Percentiles rank a stretch among this genome's conserved stretches.
These are phyloP conservation scores for Russula vinacea DNA, from an alignment of 768 basidiomycete species.

Conservation along the genomic window DNA sequence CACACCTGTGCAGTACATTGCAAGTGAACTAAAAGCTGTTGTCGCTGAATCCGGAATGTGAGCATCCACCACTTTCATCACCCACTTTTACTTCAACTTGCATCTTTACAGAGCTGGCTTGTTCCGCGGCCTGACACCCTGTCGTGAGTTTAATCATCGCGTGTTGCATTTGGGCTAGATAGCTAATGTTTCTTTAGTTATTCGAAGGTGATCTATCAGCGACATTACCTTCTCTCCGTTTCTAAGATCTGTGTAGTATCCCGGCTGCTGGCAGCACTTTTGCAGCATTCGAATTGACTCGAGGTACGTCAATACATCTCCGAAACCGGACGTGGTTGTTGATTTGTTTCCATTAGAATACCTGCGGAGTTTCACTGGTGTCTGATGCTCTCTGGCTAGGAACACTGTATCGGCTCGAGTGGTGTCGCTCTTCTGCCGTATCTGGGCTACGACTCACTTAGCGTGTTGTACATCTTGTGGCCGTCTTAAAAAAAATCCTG, in stretches of 20 bases:
- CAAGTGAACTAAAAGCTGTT: conserved; percentile 61
- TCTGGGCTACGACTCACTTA: no score
- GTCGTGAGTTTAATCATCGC: conserved; percentile 52
- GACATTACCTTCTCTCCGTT: background rate
- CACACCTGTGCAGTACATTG: conserved; percentile 74
- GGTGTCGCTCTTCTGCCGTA: no score
- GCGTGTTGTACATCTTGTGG: no score
- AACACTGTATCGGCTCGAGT: background rate
- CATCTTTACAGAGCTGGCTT: conserved; percentile 50
- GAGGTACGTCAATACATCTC: conserved; percentile 47
- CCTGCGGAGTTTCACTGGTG: conserved; percentile 34
- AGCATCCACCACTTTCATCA: conserved; percentile 36
- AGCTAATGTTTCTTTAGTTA: conserved; percentile 40
- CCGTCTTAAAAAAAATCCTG: no score
- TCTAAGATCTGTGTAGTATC: conserved; percentile 50
- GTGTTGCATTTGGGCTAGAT: background rate
- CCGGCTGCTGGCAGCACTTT: conserved; percentile 92
- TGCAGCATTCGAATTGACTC: conserved; percentile 79
- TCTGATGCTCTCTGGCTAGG: conserved; percentile 14
- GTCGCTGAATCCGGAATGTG: conserved; percentile 71
- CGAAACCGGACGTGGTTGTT: background rate
- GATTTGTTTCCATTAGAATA: conserved; percentile 32
- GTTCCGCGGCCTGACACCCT: conserved; percentile 73
- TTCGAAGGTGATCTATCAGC: conserved; percentile 52
- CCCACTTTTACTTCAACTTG: background rate